phyloP scores from a whole-genome alignment of 164 flowering plant genomes.

The Magnolia officinalis region DNA sequence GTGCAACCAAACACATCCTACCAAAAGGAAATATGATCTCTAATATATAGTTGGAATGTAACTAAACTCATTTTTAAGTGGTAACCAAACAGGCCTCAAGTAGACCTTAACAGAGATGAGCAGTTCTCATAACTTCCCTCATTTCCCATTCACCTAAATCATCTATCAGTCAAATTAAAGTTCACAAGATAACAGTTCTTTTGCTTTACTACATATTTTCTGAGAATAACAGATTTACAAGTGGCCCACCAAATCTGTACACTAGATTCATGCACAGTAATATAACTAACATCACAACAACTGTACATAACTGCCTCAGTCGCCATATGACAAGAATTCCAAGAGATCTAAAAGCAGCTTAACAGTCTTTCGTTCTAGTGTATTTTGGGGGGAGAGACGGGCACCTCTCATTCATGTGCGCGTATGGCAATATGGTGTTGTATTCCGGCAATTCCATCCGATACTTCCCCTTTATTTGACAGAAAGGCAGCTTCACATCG shows the following conservation, averaged over 20 bases:
- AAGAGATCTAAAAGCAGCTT: neutral
- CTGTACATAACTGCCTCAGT: neutral
- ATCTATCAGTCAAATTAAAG: no score
- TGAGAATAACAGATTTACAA: neutral
- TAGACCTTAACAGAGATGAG: no score
- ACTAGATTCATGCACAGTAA: no score
- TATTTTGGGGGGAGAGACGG: slow-evolving; percentile 87
- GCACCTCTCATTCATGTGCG: slow-evolving; percentile 92
- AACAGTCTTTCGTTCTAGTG: slow-evolving; percentile 56
- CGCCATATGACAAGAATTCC: neutral
- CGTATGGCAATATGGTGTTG: slow-evolving; percentile 75
- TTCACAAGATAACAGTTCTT: no score
- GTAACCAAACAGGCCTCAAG: no score
- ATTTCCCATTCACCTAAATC: no score
- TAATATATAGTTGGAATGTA: no score
- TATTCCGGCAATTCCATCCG: slow-evolving; percentile 91
- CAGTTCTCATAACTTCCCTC: no score
- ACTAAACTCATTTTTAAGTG: no score
- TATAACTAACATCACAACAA: neutral
- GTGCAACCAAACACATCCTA: no score
- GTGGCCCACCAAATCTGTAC: neutral
- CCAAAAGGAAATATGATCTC: no score
- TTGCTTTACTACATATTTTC: no score
- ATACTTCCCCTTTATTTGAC: slow-evolving; percentile 87
- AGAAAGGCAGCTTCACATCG: slow-evolving; percentile 70